A percentile compares a stretch with the other conserved stretches of the same genome.
These are phyloP conservation scores for Peterozyma xylosa DNA, from an alignment of 805 yeast species.

Conservation along the genomic window DNA sequence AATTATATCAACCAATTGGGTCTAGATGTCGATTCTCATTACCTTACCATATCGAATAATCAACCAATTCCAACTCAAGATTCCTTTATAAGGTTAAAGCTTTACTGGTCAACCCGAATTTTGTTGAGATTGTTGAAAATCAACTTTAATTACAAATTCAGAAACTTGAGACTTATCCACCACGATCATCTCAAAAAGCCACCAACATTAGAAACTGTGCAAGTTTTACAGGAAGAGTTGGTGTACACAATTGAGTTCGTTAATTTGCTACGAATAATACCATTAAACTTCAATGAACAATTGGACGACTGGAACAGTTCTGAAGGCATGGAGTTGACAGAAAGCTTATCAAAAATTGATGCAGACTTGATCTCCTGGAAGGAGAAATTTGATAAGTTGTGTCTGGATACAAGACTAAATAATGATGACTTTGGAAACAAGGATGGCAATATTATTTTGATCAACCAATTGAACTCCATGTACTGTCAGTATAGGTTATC, in stretches of 20 bases:
- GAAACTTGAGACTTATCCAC: slow-evolving; percentile 10
- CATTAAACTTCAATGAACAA: slow-evolving; percentile 18
- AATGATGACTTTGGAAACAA: not conserved
- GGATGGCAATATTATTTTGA: not conserved
- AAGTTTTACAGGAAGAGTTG: slow-evolving; percentile 25
- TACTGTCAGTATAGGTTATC: slow-evolving; percentile 2
- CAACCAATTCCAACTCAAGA: slow-evolving; percentile 6
- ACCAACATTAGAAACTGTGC: slow-evolving; percentile 24
- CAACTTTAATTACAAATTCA: slow-evolving; percentile 14
- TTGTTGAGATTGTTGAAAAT: slow-evolving; percentile 21
- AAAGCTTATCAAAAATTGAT: slow-evolving; percentile 14
- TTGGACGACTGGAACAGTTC: slow-evolving; percentile 7
- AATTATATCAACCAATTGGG: slow-evolving; percentile 36
- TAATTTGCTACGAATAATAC: slow-evolving; percentile 23
- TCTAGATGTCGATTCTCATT: slow-evolving; percentile 20
- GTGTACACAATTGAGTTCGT: slow-evolving; percentile 23
- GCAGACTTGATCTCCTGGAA: slow-evolving; percentile 19
- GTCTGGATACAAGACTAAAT: not conserved
- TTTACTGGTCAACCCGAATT: slow-evolving; percentile 36
- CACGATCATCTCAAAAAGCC: slow-evolving; percentile 18
- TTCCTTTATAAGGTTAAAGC: slow-evolving; percentile 25
- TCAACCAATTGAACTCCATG: not conserved
- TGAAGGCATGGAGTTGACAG: not conserved
- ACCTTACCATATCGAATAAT: not conserved
- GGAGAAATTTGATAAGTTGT: slow-evolving; percentile 9